Evolutionary conservation across 352 stramenopile species (phyloP), one percentile per base, ranked within the genome.

Genomic region (Globisporangium spinosum): DNA sequence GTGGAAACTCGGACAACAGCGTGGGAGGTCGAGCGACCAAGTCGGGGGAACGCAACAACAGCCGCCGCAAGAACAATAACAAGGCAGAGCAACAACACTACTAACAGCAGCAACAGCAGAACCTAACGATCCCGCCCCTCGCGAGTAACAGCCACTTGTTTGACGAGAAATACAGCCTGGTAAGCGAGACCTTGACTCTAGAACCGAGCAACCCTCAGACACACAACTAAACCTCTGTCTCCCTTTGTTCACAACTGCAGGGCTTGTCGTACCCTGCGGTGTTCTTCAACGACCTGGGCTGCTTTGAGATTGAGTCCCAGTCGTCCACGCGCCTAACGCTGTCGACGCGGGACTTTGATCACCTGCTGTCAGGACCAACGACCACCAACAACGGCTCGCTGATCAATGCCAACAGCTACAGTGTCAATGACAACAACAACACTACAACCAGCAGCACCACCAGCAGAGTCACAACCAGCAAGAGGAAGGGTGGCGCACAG

Each of bases 301-400:
- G 74, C 68, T 90, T 90, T 58, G 82, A 92, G 63, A 77, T 90
- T n/a, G 80, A 90, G 49, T 90, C 84, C 9, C 84, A 81, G 5
- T 82, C 75, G 9, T 89, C 89, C 65, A 87, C 79, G 58, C 72
- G 75, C 2, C 67, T 90, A 23, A 78, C 85, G 40, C 71, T 73
- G 2, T 65, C 75, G 3, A 57, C 61, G 15, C 40, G 58, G 10
- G 66, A 69, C 49, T 62, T 66, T 56, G 25, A 62, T 13, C 54
- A 34, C 34, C 70, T 66, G 49, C 23, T n/a, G 63, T 25, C 49
- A 22, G 12, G 47, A n/a, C 6, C 43, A 20, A 23, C 6, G 17
- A 3, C 15, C 17, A 51, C 22, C 6, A 22, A 49, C 13, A n/a
- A 25, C 7, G n/a, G 7, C 51, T 17, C 27, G n/a, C 3, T 23